A percentile compares a stretch with the other conserved stretches of the same genome.
phyloP scores from a whole-genome alignment of 1,139 yeast species.

The Lodderomyces jiufengensis region DNA sequence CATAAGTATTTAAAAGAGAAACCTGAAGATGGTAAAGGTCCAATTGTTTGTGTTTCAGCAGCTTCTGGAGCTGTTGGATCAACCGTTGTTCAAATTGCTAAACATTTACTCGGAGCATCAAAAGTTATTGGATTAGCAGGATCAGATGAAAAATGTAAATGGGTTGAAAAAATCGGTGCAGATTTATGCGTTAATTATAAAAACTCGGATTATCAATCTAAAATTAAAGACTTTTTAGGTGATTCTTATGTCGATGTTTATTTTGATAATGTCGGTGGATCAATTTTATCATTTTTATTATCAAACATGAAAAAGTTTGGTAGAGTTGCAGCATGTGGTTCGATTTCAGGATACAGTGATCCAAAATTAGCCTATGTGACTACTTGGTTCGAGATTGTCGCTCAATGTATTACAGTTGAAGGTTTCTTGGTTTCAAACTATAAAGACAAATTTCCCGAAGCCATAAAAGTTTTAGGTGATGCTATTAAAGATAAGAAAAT shows the following conservation, averaged over 20 bases:
- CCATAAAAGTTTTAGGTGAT: slow-evolving; percentile 26
- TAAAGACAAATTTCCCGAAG: slow-evolving; percentile 31
- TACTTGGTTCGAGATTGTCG: slow-evolving; percentile 41
- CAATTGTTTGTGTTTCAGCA: slow-evolving; percentile 52
- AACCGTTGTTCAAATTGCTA: slow-evolving; percentile 54
- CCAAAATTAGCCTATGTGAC: slow-evolving; percentile 27
- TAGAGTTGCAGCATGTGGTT: slow-evolving; percentile 56
- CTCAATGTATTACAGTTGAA: slow-evolving; percentile 43
- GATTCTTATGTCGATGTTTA: slow-evolving; percentile 42
- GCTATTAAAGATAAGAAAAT: slow-evolving; percentile 42
- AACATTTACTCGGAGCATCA: slow-evolving; percentile 49
- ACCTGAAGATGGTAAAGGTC: slow-evolving; percentile 24
- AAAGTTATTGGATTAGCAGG: slow-evolving; percentile 66
- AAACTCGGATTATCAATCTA: slow-evolving; percentile 37
- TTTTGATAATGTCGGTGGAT: slow-evolving; percentile 65
- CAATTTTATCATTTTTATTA: slow-evolving; percentile 47
- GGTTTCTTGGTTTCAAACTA: slow-evolving; percentile 48
- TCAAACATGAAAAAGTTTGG: slow-evolving; percentile 39
- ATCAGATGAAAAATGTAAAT: slow-evolving; percentile 52
- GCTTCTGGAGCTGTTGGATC: slow-evolving; percentile 72
- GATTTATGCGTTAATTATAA: slow-evolving; percentile 55
- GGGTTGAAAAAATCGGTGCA: slow-evolving; percentile 54
- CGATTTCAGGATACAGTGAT: slow-evolving; percentile 57
- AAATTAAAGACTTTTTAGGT: slow-evolving; percentile 44
- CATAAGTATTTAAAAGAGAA: slow-evolving; percentile 13